These are phyloP conservation scores for Monosporascus sp. DNA, from an alignment of 2,329 filamentous ascomycete genomes.

Conservation along the genomic window DNA sequence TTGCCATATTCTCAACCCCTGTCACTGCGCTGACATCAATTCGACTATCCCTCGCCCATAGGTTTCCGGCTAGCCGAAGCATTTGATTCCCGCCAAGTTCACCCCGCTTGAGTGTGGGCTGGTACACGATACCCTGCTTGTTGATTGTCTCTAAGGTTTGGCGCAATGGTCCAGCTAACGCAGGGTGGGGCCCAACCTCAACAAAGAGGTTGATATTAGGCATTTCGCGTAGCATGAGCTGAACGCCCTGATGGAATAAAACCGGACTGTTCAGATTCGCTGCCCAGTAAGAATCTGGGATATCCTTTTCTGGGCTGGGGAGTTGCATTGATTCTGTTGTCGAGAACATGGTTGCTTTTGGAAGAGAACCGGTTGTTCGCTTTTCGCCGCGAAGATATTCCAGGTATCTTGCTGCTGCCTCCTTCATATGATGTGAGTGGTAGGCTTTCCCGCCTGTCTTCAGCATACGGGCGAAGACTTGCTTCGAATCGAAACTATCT, in stretches of 20 bases:
- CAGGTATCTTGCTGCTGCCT: too few relatives aligned
- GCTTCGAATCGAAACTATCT: too few relatives aligned
- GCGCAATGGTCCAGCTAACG: background rate
- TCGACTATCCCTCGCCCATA: background rate
- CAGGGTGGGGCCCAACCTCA: slow-evolving; percentile 1
- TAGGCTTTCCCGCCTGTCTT: slow-evolving; percentile 3
- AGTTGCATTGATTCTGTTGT: too few relatives aligned
- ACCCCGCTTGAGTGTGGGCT: background rate
- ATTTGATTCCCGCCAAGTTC: background rate
- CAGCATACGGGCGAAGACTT: slow-evolving; percentile 1
- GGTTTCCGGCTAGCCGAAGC: background rate
- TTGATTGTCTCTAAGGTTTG: background rate
- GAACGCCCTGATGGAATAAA: background rate
- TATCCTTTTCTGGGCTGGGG: too few relatives aligned
- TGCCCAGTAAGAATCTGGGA: background rate
- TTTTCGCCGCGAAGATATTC: too few relatives aligned
- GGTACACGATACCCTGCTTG: background rate
- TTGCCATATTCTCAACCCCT: background rate
- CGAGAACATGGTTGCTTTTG: too few relatives aligned
- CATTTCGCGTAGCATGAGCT: background rate
- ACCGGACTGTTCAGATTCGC: background rate
- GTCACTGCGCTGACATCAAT: background rate
- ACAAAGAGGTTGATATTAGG: background rate
- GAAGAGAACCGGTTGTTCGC: too few relatives aligned
- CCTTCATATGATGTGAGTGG: slow-evolving; percentile 6